Evolutionary conservation across 352 stramenopile genomes (phyloP).

Genomic region (Phytophthora quininea): DNA sequence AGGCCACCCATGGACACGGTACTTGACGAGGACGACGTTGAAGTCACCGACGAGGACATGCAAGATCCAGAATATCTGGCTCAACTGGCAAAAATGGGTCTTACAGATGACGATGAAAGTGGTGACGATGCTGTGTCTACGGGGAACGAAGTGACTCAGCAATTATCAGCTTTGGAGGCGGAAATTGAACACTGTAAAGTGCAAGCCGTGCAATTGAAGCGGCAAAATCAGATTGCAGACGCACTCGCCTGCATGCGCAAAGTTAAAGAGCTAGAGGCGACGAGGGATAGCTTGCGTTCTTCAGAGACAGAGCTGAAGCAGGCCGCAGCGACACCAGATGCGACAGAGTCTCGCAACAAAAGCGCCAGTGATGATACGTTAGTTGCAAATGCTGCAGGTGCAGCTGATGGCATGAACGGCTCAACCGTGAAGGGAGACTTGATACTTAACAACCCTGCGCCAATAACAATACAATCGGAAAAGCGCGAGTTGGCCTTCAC

Average conservation of each 20-base stretch:
- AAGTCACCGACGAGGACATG: constrained; percentile 86
- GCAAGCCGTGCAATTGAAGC: constrained; percentile 58
- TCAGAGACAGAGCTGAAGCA: too few relatives aligned
- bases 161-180: constrained; percentile 39
- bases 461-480: neutral
- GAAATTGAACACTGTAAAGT: constrained; percentile 59
- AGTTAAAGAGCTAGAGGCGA: constrained; percentile 61
- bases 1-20: constrained; percentile 4
- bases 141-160: constrained; percentile 14
- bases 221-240: constrained; percentile 56
- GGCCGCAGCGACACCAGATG: neutral
- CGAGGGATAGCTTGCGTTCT: constrained; percentile 25
- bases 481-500: too few relatives aligned
- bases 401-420: constrained; percentile 64
- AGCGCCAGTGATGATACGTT: constrained; percentile 19
- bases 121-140: neutral
- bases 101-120: constrained; percentile 23
- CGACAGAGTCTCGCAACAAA: constrained; percentile 1
- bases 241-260: constrained; percentile 63
- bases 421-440: constrained; percentile 54
- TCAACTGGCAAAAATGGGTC: constrained; percentile 57
- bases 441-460: constrained; percentile 4
- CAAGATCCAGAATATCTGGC: constrained; percentile 68
- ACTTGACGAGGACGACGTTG: constrained; percentile 38
- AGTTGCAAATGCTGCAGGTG: constrained; percentile 56